These are phyloP conservation scores for Cyberlindnera galapagoensis DNA, from an alignment of 805 yeast species.

Conservation along the genomic window DNA sequence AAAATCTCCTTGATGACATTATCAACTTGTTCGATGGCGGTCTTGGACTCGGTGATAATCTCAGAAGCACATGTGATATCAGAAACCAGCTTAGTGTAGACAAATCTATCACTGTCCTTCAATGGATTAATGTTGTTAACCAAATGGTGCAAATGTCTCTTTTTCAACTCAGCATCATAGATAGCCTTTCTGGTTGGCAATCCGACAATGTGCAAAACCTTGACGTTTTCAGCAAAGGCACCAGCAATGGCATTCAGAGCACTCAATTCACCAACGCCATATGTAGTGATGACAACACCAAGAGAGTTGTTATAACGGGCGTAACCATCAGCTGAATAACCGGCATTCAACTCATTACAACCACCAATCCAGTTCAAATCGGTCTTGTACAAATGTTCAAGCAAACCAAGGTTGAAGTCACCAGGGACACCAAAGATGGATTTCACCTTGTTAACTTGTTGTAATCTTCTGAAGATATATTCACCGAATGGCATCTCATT, in stretches of 20 bases:
- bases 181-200: conserved; percentile 31
- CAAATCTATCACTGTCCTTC: conserved; percentile 54
- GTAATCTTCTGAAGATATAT: conserved; percentile 52
- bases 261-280: conserved; percentile 85
- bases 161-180: conserved; percentile 22
- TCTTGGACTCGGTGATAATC: conserved; percentile 35
- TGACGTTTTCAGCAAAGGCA: conserved; percentile 74
- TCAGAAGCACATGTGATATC: conserved; percentile 52
- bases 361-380: conserved; percentile 69
- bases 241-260: conserved; percentile 82
- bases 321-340: conserved; percentile 89
- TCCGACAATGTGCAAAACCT: conserved; percentile 81
- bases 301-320: conserved; percentile 58
- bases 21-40: conserved; percentile 61
- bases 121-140: conserved; percentile 45
- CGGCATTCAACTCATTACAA: conserved; percentile 86
- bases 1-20: conserved; percentile 50
- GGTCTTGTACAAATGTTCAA: conserved; percentile 59
- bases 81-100: conserved; percentile 57
- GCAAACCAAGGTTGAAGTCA: conserved; percentile 59
- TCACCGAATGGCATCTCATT: conserved; percentile 49
- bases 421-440: conserved; percentile 78
- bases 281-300: conserved; percentile 61
- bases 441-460: conserved; percentile 44
- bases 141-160: conserved; percentile 49